Evolutionary conservation across 2,329 filamentous ascomycete species (phyloP).

Genomic region (Fulvia fulva): DNA sequence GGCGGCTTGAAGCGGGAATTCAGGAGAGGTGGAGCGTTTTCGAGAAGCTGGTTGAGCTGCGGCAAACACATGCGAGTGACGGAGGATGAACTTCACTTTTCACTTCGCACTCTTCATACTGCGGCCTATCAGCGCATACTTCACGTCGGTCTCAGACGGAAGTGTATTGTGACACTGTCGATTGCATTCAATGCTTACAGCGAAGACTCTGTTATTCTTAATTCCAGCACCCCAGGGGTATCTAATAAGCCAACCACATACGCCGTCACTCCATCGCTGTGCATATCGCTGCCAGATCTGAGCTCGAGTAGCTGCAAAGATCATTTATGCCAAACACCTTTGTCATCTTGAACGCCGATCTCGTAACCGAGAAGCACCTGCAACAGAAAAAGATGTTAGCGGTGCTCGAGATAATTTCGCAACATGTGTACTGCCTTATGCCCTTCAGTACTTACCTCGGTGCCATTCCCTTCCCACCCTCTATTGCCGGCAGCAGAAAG

Average conservation of each 20-base stretch:
- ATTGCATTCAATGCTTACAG: background rate
- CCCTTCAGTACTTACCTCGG: too few relatives aligned
- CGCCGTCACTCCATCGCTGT: slow-evolving; percentile 1
- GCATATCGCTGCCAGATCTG: background rate
- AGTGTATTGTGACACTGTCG: background rate
- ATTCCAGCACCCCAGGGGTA: background rate
- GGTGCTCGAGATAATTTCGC: too few relatives aligned
- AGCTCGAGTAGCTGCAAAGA: background rate
- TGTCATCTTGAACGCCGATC: slow-evolving; percentile 50
- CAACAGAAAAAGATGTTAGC: too few relatives aligned
- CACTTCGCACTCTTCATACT: background rate
- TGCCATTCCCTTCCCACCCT: slow-evolving; percentile 84
- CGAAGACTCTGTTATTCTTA: background rate
- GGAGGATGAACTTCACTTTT: background rate
- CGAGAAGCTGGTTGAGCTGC: background rate
- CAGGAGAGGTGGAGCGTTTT: background rate
- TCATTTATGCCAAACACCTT: slow-evolving; percentile 31
- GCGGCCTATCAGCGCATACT: background rate
- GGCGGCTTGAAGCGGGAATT: background rate
- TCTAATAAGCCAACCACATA: background rate
- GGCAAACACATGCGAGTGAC: background rate
- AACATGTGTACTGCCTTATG: too few relatives aligned
- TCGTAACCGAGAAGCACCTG: slow-evolving; percentile 95
- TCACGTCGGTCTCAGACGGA: background rate
- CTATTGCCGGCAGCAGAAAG: slow-evolving; percentile 85